A percentile compares a stretch with the other conserved stretches of the same genome.
These are phyloP conservation scores for Hippophae tibetana DNA, from an alignment of 306 rosid species.

Conservation along the genomic window DNA sequence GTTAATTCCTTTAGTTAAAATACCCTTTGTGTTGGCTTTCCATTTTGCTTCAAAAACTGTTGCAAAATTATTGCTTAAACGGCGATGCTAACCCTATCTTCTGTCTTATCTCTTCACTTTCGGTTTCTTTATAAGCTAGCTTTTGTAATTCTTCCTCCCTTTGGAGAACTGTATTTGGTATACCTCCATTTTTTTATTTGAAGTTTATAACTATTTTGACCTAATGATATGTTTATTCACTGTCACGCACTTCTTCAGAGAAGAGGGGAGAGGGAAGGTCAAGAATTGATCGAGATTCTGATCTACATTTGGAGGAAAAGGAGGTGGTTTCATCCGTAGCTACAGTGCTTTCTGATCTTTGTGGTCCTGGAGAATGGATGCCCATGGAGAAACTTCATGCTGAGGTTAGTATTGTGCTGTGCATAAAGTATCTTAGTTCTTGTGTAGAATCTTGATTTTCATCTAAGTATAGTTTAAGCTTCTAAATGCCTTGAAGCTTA, in stretches of 20 bases:
- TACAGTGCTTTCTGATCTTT: slow-evolving; percentile 86
- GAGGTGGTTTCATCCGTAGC: slow-evolving; percentile 97
- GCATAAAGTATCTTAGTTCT: neutral
- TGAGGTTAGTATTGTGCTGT: slow-evolving; percentile 43
- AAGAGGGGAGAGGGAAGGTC: slow-evolving; percentile 85
- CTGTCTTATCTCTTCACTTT: neutral
- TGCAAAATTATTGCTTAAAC: no score
- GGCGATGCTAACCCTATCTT: neutral
- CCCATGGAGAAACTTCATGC: slow-evolving; percentile 94
- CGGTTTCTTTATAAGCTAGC: neutral
- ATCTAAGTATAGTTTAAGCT: neutral
- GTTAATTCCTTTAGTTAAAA: neutral
- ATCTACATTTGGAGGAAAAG: slow-evolving; percentile 86
- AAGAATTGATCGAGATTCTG: slow-evolving; percentile 80
- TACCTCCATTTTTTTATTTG: neutral
- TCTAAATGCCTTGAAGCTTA: neutral
- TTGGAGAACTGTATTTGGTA: no score
- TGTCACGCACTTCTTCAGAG: slow-evolving; percentile 38
- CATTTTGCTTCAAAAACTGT: neutral
- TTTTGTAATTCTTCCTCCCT: neutral
- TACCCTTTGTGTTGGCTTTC: neutral
- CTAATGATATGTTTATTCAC: slow-evolving; percentile 9
- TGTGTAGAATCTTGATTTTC: neutral
- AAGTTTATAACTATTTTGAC: neutral
- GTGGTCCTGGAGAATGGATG: slow-evolving; percentile 99